A percentile compares a stretch with the other conserved stretches of the same genome.
These are phyloP conservation scores for Linum trigynum DNA, from an alignment of 345 rosid genomes.

Conservation along the genomic window DNA sequence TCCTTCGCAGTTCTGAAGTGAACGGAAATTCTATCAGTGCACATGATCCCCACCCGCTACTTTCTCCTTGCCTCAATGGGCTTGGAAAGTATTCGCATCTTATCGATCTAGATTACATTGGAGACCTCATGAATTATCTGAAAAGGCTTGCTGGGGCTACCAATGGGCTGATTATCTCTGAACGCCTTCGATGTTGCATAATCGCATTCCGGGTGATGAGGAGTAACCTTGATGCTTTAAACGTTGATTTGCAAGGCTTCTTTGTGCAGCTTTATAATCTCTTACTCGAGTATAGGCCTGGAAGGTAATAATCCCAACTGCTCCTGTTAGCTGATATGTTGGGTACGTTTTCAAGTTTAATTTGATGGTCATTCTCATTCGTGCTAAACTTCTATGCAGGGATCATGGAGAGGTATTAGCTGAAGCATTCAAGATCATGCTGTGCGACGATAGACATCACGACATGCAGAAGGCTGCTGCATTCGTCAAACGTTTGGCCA, in stretches of 20 bases:
- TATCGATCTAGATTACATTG: slow-evolving; percentile 75
- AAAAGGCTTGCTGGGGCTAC: slow-evolving; percentile 66
- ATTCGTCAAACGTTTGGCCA: slow-evolving; percentile 81
- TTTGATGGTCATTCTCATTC: slow-evolving; percentile 5
- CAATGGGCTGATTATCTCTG: slow-evolving; percentile 46
- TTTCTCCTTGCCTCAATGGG: slow-evolving; percentile 76
- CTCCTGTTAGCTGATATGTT: neutral
- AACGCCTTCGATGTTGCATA: slow-evolving; percentile 80
- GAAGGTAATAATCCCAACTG: slow-evolving; percentile 40
- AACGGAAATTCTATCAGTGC: slow-evolving; percentile 24
- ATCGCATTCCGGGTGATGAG: slow-evolving; percentile 94
- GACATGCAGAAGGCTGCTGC: slow-evolving; percentile 99
- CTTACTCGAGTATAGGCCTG: slow-evolving; percentile 82
- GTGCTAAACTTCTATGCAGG: slow-evolving; percentile 30
- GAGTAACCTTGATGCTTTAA: slow-evolving; percentile 86
- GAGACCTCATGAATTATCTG: slow-evolving; percentile 80
- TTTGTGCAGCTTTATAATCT: slow-evolving; percentile 86
- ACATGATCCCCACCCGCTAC: slow-evolving; percentile 55
- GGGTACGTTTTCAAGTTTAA: no score
- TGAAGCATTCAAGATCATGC: slow-evolving; percentile 87
- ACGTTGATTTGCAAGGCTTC: slow-evolving; percentile 89
- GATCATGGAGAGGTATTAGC: slow-evolving; percentile 77
- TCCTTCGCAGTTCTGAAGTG: slow-evolving; percentile 38
- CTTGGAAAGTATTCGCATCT: slow-evolving; percentile 78
- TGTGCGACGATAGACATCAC: slow-evolving; percentile 87